Evolutionary conservation across 306 rosid genomes (phyloP).

Genomic region (Ormosia semicastrata): DNA sequence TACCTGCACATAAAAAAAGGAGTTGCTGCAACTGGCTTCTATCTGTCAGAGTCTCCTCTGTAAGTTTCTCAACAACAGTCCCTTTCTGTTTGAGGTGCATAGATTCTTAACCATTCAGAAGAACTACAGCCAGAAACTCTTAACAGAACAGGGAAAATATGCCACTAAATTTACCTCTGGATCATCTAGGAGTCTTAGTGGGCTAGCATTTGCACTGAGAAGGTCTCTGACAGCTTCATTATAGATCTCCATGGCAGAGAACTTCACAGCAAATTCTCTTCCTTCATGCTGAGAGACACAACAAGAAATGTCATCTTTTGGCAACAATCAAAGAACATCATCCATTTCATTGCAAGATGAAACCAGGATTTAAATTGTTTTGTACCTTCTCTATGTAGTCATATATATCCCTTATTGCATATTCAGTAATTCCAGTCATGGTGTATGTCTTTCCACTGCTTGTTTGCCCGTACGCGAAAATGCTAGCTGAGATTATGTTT

Average conservation of each 20-base stretch:
- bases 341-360: not conserved
- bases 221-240: slow-evolving; percentile 91
- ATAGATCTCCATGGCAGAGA: slow-evolving; percentile 93
- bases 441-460: slow-evolving; percentile 99
- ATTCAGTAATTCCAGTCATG: slow-evolving; percentile 77
- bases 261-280: slow-evolving; percentile 67
- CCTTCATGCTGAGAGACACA: slow-evolving; percentile 59
- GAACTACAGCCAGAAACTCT: not conserved
- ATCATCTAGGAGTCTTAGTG: slow-evolving; percentile 84
- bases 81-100: slow-evolving; percentile 65
- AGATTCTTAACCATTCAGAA: slow-evolving; percentile 19
- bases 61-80: slow-evolving; percentile 75
- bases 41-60: slow-evolving; percentile 67
- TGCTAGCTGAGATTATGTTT: slow-evolving; percentile 53
- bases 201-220: slow-evolving; percentile 47
- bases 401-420: slow-evolving; percentile 68
- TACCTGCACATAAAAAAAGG: slow-evolving; percentile 74
- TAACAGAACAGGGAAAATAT: not conserved
- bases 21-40: slow-evolving; percentile 60
- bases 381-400: slow-evolving; percentile 64
- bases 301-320: slow-evolving; percentile 30
- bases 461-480: slow-evolving; percentile 95
- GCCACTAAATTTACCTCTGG: slow-evolving; percentile 65
- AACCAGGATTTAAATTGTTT: not conserved
- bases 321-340: not conserved